These are phyloP conservation scores for Rhododendron vialii DNA, from an alignment of 148 eudicot genomes.

Conservation along the genomic window DNA sequence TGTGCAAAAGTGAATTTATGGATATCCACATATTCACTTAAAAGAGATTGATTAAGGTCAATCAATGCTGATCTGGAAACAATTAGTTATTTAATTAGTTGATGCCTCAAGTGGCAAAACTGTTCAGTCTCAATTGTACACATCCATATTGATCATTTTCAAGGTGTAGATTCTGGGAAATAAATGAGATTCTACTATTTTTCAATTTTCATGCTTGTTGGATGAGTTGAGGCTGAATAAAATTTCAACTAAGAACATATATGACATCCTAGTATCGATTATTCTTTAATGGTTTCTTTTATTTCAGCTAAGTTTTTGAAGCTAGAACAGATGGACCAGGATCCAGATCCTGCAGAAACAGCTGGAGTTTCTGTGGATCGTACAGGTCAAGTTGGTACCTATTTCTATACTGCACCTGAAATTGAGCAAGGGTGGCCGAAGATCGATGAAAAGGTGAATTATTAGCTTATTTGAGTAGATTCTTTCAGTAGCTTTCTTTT, in stretches of 20 bases:
- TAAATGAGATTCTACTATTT: background rate
- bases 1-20: background rate
- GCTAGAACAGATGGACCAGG: conserved; percentile 89
- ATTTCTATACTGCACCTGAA: conserved; percentile 96
- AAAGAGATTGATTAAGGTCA: background rate
- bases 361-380: conserved; percentile 78
- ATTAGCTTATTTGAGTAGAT: conserved; percentile 7
- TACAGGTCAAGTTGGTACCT: conserved; percentile 94
- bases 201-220: background rate
- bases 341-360: conserved; percentile 60
- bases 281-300: background rate
- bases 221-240: background rate
- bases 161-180: background rate
- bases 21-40: background rate
- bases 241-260: background rate
- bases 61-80: background rate
- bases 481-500: background rate
- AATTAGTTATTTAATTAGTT: background rate
- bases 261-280: conserved; percentile 1
- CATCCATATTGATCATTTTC: background rate
- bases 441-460: conserved; percentile 83
- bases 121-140: background rate
- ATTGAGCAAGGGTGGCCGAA: conserved; percentile 98
- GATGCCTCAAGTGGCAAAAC: background rate
- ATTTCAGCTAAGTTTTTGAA: conserved; percentile 87